These are phyloP conservation scores for Diphasiastrum complanatum DNA, from an alignment of 83 land plant species.

Conservation along the genomic window DNA sequence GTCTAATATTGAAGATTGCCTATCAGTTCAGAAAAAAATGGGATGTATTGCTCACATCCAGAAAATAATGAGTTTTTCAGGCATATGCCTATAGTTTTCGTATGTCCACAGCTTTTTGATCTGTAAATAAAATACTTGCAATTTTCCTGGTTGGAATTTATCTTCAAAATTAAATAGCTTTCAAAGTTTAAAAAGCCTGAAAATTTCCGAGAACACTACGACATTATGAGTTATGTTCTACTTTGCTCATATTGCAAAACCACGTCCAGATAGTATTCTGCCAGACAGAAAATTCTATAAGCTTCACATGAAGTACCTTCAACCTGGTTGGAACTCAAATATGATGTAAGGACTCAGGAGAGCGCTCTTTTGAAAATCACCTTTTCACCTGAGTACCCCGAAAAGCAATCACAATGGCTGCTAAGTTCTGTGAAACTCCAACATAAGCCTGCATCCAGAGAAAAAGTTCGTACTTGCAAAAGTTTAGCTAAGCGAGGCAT, in stretches of 20 bases:
- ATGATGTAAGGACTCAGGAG: too few relatives aligned
- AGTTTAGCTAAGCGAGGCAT: background rate
- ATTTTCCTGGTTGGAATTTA: too few relatives aligned
- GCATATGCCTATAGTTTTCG: background rate
- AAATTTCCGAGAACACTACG: too few relatives aligned
- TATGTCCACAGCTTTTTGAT: background rate
- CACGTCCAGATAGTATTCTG: too few relatives aligned
- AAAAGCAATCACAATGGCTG: slow-evolving; percentile 83
- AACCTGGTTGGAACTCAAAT: too few relatives aligned
- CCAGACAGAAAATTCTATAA: too few relatives aligned
- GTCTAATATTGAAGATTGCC: too few relatives aligned
- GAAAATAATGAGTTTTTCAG: background rate
- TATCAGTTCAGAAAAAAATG: background rate
- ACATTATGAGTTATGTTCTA: too few relatives aligned
- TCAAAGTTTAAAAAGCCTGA: too few relatives aligned
- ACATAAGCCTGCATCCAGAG: slow-evolving; percentile 63
- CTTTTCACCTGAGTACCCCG: slow-evolving; percentile 90
- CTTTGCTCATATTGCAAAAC: too few relatives aligned
- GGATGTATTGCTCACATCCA: background rate
- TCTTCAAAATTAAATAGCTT: too few relatives aligned
- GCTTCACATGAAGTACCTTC: too few relatives aligned
- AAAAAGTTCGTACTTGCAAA: background rate
- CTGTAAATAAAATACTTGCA: background rate
- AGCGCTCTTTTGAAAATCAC: slow-evolving; percentile 28
- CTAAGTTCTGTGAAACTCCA: slow-evolving; percentile 67